A percentile compares a stretch with the other conserved stretches of the same genome.
Conservation (phyloP, 1,139 yeast genomes). For the Suhomyces guaymorum region DNA sequence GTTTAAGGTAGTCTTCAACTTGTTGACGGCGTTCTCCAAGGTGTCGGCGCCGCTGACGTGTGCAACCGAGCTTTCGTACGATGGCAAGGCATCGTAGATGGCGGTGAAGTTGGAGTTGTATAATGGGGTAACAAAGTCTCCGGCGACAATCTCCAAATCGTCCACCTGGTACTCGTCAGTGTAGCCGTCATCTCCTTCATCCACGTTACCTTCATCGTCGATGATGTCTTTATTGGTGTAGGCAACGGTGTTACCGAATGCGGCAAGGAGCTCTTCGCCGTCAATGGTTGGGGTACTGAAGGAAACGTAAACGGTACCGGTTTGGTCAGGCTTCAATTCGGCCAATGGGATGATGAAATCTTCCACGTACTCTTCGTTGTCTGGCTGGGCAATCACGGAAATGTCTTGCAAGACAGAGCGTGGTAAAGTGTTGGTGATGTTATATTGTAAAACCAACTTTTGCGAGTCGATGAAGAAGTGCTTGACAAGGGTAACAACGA, state of each 20-base stretch:
- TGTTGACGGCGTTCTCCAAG: conserved; percentile 40
- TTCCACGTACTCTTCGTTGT: conserved; percentile 59
- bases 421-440: conserved; percentile 80
- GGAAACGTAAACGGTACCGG: conserved; percentile 79
- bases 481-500: conserved; percentile 80
- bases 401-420: conserved; percentile 79
- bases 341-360: conserved; percentile 76
- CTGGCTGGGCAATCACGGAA: conserved; percentile 70
- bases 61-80: conserved; percentile 36
- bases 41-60: conserved; percentile 36
- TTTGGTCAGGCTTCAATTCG: conserved; percentile 66
- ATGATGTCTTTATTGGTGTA: conserved; percentile 82
- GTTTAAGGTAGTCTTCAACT: conserved; percentile 62
- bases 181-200: conserved; percentile 78
- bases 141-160: conserved; percentile 71
- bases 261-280: conserved; percentile 48
- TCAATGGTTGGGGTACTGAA: conserved; percentile 55
- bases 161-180: conserved; percentile 93
- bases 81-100: conserved; percentile 68
- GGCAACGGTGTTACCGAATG: conserved; percentile 67
- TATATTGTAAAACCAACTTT: conserved; percentile 81
- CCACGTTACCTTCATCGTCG: conserved; percentile 68
- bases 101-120: conserved; percentile 77
- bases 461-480: conserved; percentile 68
- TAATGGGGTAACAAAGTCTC: conserved; percentile 80